A percentile compares a stretch with the other conserved stretches of the same genome.
Conservation (phyloP, 805 yeast species). For the Saccharomyces eubayanus region DNA sequence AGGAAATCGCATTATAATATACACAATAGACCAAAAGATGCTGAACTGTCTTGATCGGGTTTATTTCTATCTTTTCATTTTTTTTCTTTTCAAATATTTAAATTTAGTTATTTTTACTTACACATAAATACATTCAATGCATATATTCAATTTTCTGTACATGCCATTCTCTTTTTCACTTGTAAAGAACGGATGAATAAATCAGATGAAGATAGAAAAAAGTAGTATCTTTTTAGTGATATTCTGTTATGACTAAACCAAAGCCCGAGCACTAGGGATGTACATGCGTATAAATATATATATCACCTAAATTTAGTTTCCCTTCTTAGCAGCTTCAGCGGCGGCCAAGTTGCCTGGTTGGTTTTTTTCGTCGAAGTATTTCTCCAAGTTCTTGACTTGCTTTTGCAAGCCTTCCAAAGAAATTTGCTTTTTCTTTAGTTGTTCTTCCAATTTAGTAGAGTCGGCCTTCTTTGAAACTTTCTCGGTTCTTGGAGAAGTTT, state of each 20-base stretch:
- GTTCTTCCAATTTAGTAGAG: conserved; percentile 30
- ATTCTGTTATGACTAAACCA: background rate
- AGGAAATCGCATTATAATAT: too few relatives aligned
- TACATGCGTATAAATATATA: conserved; percentile 2
- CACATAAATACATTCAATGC: background rate
- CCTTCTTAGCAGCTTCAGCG: background rate
- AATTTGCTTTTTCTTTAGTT: conserved; percentile 34
- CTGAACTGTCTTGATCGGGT: too few relatives aligned
- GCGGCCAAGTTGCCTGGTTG: conserved; percentile 6
- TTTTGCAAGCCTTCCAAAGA: conserved; percentile 41
- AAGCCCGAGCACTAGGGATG: background rate
- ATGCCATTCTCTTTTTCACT: background rate
- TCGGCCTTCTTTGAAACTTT: conserved; percentile 13
- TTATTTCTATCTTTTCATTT: too few relatives aligned
- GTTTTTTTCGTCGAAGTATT: conserved; percentile 38
- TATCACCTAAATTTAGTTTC: background rate
- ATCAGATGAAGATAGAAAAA: background rate
- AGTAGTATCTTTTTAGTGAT: background rate
- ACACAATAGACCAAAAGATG: background rate
- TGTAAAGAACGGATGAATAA: background rate
- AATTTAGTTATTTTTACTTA: background rate
- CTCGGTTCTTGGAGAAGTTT: conserved; percentile 2
- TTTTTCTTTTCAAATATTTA: too few relatives aligned
- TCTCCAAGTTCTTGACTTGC: conserved; percentile 46
- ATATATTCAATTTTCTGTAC: background rate